phyloP scores from a whole-genome alignment of 345 rosid species.

The Hibiscus syriacus region DNA sequence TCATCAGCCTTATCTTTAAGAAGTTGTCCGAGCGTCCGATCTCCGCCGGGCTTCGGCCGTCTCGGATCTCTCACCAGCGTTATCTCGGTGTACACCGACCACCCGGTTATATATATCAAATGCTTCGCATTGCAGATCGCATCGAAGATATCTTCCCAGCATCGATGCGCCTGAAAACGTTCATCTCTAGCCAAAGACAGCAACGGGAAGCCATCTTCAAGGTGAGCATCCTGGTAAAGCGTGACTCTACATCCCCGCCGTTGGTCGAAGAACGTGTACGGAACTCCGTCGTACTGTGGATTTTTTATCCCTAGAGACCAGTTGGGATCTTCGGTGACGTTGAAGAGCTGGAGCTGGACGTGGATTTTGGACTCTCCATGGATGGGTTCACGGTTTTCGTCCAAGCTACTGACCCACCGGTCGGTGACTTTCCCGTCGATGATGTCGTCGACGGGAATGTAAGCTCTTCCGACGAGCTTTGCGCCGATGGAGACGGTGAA shows the following conservation, averaged over 20 bases:
- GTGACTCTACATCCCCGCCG: slow-evolving; percentile 10
- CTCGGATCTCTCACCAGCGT: slow-evolving; percentile 1
- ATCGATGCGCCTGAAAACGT: not conserved
- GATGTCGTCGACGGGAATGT: slow-evolving; percentile 6
- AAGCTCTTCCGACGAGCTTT: slow-evolving; percentile 7
- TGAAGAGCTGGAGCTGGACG: not conserved
- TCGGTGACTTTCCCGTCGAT: not conserved
- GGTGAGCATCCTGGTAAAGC: slow-evolving; percentile 15
- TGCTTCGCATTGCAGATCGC: slow-evolving; percentile 2
- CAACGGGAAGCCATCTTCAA: not conserved
- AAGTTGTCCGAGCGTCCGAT: not conserved
- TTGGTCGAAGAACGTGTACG: slow-evolving; percentile 6
- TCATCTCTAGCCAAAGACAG: not conserved
- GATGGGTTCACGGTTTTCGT: not conserved
- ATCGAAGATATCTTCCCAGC: slow-evolving; percentile 19
- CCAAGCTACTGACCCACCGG: slow-evolving; percentile 2
- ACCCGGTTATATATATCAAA: slow-evolving; percentile 10
- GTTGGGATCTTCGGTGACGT: not conserved
- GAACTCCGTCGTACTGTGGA: not conserved
- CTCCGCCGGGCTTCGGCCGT: not conserved
- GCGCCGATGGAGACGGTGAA: slow-evolving; percentile 10
- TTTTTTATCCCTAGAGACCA: slow-evolving; percentile 10
- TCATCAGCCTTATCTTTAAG: slow-evolving; percentile 1
- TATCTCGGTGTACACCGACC: slow-evolving; percentile 14
- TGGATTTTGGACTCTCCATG: slow-evolving; percentile 12